Percentiles rank a stretch among this genome's conserved stretches.
phyloP scores from a whole-genome alignment of 805 yeast genomes.

The Dipodascopsis uninucleata region DNA sequence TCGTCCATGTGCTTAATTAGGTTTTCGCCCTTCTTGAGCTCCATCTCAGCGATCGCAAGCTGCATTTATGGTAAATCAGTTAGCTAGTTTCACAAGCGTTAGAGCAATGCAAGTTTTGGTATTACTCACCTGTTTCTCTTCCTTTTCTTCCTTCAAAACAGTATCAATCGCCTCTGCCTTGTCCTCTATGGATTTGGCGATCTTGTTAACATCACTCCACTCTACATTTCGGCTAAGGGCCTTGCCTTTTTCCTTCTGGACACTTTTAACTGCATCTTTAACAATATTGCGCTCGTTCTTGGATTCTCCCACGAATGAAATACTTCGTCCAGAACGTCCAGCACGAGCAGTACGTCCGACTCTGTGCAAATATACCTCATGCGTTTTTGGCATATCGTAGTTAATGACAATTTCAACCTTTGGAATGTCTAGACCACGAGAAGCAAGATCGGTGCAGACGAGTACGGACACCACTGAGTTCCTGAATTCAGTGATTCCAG shows the following conservation, averaged over 20 bases:
- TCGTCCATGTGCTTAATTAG: constrained; percentile 74
- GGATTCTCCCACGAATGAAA: constrained; percentile 90
- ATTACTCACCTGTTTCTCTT: constrained; percentile 59
- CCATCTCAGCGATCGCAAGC: constrained; percentile 84
- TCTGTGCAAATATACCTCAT: constrained; percentile 90
- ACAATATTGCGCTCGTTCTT: constrained; percentile 85
- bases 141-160: constrained; percentile 80
- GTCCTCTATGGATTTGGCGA: constrained; percentile 56
- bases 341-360: constrained; percentile 99
- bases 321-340: constrained; percentile 90
- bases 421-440: constrained; percentile 99
- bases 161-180: constrained; percentile 65
- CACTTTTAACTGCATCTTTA: constrained; percentile 78
- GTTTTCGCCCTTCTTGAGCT: constrained; percentile 79
- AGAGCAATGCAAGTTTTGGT: too few relatives aligned
- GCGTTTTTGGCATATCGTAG: constrained; percentile 91
- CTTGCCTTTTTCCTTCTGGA: constrained; percentile 51
- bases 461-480: constrained; percentile 78
- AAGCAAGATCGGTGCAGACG: constrained; percentile 95
- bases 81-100: too few relatives aligned
- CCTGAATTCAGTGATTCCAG: constrained; percentile 77
- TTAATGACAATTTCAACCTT: constrained; percentile 92
- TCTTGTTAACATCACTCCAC: constrained; percentile 76
- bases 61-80: constrained; percentile 3
- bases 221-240: constrained; percentile 83